Evolutionary conservation across 768 basidiomycete genomes (phyloP).

Genomic region (Pisolithus marmoratus): DNA sequence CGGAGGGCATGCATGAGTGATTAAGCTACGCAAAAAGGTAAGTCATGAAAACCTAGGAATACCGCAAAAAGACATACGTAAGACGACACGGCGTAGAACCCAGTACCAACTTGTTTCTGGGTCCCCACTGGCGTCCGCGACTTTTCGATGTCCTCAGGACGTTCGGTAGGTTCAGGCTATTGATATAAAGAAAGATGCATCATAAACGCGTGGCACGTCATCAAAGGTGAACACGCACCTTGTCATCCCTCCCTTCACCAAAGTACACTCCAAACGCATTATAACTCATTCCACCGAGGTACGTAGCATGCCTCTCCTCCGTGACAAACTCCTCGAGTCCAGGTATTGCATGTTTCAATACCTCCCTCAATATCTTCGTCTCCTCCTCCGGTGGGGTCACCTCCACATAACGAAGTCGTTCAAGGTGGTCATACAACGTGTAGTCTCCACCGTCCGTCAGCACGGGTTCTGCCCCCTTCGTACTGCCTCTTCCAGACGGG

Average conservation of each 20-base stretch:
- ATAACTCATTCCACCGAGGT: constrained; percentile 68
- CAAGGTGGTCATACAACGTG: constrained; percentile 68
- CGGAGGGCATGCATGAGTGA: constrained; percentile 72
- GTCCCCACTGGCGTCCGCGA: constrained; percentile 78
- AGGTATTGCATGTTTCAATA: constrained; percentile 58
- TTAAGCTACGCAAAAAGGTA: constrained; percentile 34
- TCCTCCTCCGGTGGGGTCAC: constrained; percentile 45
- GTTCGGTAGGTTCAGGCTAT: constrained; percentile 47
- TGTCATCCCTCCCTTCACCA: constrained; percentile 61
- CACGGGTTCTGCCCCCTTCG: constrained; percentile 11
- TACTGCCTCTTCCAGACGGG: constrained; percentile 14
- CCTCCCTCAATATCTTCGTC: constrained; percentile 41
- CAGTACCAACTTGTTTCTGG: constrained; percentile 67
- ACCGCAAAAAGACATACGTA: constrained; percentile 42
- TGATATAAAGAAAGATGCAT: background rate
- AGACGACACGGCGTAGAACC: constrained; percentile 70
- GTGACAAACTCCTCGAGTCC: constrained; percentile 69
- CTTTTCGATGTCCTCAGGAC: constrained; percentile 67
- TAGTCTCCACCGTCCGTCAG: constrained; percentile 48
- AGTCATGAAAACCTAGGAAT: background rate
- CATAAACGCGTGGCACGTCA: background rate
- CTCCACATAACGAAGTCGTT: constrained; percentile 66
- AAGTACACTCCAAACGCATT: constrained; percentile 73
- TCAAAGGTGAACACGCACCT: constrained; percentile 37
- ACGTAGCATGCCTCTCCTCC: constrained; percentile 53